Evolutionary conservation across 2,329 filamentous ascomycete genomes (phyloP), one percentile per base, ranked within the genome.

Genomic region (Verticillium zaregamsianum): DNA sequence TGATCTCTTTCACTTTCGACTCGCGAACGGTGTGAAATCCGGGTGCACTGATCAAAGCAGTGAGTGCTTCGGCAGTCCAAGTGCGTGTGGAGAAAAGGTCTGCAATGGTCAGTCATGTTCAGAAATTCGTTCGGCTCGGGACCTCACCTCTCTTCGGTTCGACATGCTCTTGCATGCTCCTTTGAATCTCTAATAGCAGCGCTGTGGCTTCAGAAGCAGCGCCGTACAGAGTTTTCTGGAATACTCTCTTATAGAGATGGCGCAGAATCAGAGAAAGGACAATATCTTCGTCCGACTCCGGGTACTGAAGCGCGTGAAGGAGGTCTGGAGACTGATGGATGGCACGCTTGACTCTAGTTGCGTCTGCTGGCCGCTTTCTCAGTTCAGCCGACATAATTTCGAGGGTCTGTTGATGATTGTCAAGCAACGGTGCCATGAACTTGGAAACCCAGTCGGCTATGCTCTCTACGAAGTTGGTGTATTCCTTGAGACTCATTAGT

Each of bases 221-320:
- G 3, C 71, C 72, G 57, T 73, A 76, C 6, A 78, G 62, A 5
- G 69, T 66, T 49, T 67, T 67, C 56, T 75, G 69, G 59, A 77
- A 77, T 54, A 77, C 71, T 28, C 72, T 68, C 45, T 74, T 72
- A 25, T 74, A 66, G 23, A 77, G 64, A 37, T 67, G 75, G 40
- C 76, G 69, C 69, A 77, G 66, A 25, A 76, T 69, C 12, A 77
- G 63, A 17, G 73, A 71, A 20, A 70, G 67, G 20, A 76, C 54
- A 9, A 78, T 68, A 23, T 77, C 75, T 11, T 76, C 71, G 52
- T 78, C 76, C 3, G 74, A 76, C 52, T 76, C 74, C 1, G 76
- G 73, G 49, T 70, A 76, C 49, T 64, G 61, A 37, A 64, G 67
- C 5, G 68, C 76, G 39, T 73, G 68, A 2, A 72, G 59, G 0